Base-by-base conservation (phyloP, 768 basidiomycete species). In the Boletellus emodensis region DNA sequence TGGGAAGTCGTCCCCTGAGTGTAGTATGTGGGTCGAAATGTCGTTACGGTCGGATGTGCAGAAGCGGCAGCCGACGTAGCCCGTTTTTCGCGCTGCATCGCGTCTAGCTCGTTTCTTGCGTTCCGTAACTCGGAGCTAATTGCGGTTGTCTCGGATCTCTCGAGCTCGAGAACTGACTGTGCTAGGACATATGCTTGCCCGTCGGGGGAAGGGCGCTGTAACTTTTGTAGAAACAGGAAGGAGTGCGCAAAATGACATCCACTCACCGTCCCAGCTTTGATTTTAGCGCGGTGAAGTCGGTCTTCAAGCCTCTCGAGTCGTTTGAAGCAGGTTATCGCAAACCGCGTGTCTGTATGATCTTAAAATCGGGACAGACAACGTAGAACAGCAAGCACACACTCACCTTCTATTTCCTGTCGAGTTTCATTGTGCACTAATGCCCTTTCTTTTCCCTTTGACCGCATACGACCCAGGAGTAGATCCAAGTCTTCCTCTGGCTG, bases 71-170 rank as follows among this genome's bases (percentile, higher is more conserved):
- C 49, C 6, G 61, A 63, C 30, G 58, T 40, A n/a, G 74, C 71
- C 28, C 84, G 84, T 64, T 84, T 86, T 68, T 86, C 84, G 53
- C 83, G 77, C 56, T 88, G 83, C 46, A 84, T 62, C 48, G 77
- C 78, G 58, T 90, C 89, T 46, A 83, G 69, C 53, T 89, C 85
- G 37, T 77, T 70, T 30, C 84, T 77, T 20, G 81, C 80, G 33
- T 73, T 73, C 48, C 84, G 81, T 44, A 89, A 68, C 56, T 89
- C 84, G 20, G 74, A 74, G 48, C 71, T 81, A 20, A 87, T 62
- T 46, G 71, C 61, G 1, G 81, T 71, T 11, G 78, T 81, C 54
- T 86, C 85, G 11, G 76, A 67, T 18, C 87, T 80, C 53, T 90
- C 87, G 0, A 74, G 67, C 47, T 90, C 89, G 42, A 88, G 56